phyloP scores from a whole-genome alignment of 805 yeast genomes.

The Nakazawaea molendinolei region DNA sequence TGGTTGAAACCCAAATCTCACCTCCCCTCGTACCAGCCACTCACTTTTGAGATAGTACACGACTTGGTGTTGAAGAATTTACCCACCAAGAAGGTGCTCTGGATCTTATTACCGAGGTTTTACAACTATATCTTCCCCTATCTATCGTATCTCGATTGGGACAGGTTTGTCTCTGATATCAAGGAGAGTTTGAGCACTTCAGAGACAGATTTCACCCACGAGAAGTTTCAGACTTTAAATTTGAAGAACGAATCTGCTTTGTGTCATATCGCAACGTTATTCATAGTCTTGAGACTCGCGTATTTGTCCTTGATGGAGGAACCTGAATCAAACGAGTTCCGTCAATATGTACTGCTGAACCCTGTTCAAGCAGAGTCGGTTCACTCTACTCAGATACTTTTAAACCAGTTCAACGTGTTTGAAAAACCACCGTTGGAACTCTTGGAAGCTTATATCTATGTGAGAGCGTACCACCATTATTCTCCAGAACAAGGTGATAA shows the following conservation, averaged over 20 bases:
- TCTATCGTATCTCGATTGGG: slow-evolving; percentile 39
- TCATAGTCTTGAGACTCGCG: slow-evolving; percentile 36
- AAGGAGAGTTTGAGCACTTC: slow-evolving; percentile 29
- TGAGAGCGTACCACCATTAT: slow-evolving; percentile 41
- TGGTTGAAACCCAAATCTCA: slow-evolving; percentile 2
- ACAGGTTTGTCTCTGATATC: slow-evolving; percentile 23
- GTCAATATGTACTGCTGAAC: slow-evolving; percentile 33
- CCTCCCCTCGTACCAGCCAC: slow-evolving; percentile 8
- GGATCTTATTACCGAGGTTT: slow-evolving; percentile 38
- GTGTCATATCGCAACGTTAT: slow-evolving; percentile 38
- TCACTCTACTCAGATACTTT: slow-evolving; percentile 45
- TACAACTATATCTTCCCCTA: slow-evolving; percentile 40
- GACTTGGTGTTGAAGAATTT: slow-evolving; percentile 26
- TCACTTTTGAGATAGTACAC: background rate
- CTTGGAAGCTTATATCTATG: slow-evolving; percentile 46
- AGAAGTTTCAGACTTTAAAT: slow-evolving; percentile 22
- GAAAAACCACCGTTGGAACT: slow-evolving; percentile 43
- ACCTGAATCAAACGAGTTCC: slow-evolving; percentile 23
- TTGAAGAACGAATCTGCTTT: slow-evolving; percentile 39
- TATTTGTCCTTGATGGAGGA: slow-evolving; percentile 31
- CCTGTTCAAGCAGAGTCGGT: slow-evolving; percentile 41
- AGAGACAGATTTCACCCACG: slow-evolving; percentile 24
- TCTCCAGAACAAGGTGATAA: slow-evolving; percentile 57
- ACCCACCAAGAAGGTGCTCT: slow-evolving; percentile 36
- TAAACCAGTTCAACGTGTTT: slow-evolving; percentile 46